These are phyloP conservation scores for Xylaria sp. DNA, from an alignment of 2,329 filamentous ascomycete species.

Conservation along the genomic window DNA sequence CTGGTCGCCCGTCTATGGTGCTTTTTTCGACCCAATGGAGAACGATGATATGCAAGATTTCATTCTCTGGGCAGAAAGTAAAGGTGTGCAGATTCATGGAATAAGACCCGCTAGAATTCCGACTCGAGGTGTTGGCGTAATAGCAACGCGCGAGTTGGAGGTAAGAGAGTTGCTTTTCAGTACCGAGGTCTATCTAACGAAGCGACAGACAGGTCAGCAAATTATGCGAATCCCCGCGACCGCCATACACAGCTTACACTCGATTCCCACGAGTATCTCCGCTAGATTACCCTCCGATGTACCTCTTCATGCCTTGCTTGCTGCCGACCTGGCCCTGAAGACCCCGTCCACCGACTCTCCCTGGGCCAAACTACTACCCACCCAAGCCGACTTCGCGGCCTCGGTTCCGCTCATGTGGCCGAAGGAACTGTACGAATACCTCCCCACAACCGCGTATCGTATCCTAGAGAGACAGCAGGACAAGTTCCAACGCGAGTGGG, in stretches of 20 bases:
- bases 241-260: background rate
- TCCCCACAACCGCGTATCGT: conserved; percentile 2
- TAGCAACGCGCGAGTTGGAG: conserved; percentile 2
- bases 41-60: background rate
- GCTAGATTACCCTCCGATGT: background rate
- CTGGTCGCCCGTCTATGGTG: background rate
- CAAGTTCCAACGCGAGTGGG: conserved; percentile 9
- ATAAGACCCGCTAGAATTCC: background rate
- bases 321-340: background rate
- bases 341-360: background rate
- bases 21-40: background rate
- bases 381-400: conserved; percentile 4
- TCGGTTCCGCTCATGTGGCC: conserved; percentile 15
- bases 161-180: background rate
- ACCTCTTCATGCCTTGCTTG: background rate
- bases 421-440: conserved; percentile 2
- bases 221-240: background rate
- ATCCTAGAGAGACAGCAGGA: conserved; percentile 3
- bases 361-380: background rate
- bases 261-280: background rate
- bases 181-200: background rate
- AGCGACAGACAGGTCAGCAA: background rate
- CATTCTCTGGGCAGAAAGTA: background rate
- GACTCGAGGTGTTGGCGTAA: background rate
- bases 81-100: conserved; percentile 1